Conservation (phyloP, 2,329 filamentous ascomycete genomes). For the Claviceps sp. region DNA sequence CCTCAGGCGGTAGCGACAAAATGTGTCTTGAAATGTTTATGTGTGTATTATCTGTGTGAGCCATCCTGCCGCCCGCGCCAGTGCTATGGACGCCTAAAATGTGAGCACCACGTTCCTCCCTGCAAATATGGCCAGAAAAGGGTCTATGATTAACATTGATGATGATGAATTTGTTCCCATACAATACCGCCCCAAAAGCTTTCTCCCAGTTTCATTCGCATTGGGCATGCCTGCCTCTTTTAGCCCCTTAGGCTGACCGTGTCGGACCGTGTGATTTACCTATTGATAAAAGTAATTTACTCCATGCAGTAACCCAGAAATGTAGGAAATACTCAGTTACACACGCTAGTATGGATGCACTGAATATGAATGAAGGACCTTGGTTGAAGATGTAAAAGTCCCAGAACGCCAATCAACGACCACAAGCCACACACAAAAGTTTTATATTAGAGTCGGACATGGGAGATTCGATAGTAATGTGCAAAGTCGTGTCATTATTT, state of each 20-base stretch:
- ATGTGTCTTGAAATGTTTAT: neutral
- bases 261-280: neutral
- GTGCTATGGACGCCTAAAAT: neutral
- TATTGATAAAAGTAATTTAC: slow-evolving; percentile 2
- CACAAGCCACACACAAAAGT: neutral
- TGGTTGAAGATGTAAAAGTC: neutral
- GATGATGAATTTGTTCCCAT: neutral
- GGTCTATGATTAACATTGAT: neutral
- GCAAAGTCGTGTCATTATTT: neutral
- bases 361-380: neutral
- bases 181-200: neutral
- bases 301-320: slow-evolving; percentile 7
- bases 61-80: neutral
- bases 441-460: too few species aligned
- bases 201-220: neutral
- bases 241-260: neutral
- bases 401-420: slow-evolving; percentile 1
- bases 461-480: too few species aligned
- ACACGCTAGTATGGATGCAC: slow-evolving; percentile 2
- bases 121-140: neutral
- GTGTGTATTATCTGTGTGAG: slow-evolving; percentile 1
- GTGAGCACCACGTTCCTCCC: neutral
- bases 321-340: neutral
- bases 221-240: neutral
- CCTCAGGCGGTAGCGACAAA: neutral